A percentile compares a stretch with the other conserved stretches of the same genome.
phyloP scores from a whole-genome alignment of 768 basidiomycete species.

The Tricholoma sp. region DNA sequence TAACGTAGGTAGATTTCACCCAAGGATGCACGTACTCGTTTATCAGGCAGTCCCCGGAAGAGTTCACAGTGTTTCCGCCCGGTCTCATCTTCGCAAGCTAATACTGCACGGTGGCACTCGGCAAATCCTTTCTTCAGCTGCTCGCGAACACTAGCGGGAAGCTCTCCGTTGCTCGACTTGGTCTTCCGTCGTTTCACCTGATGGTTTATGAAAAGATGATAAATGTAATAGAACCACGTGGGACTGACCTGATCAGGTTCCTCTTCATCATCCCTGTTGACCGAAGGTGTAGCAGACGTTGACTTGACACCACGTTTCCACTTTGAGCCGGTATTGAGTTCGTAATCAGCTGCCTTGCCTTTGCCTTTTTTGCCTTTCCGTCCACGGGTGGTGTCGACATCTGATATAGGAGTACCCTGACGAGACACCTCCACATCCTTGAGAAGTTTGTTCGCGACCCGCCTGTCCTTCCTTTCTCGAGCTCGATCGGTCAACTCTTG shows the following conservation, averaged over 20 bases:
- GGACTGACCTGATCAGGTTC: conserved; percentile 57
- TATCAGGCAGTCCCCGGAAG: conserved; percentile 81
- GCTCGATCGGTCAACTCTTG: conserved; percentile 65
- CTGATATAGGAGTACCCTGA: conserved; percentile 60
- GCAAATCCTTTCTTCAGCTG: conserved; percentile 82
- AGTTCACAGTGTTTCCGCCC: conserved; percentile 82
- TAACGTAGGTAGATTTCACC: neutral
- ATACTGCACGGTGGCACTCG: conserved; percentile 70
- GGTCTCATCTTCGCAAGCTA: conserved; percentile 62
- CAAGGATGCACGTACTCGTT: conserved; percentile 42
- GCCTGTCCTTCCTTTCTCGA: conserved; percentile 60
- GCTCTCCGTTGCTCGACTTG: conserved; percentile 44
- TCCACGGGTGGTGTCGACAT: conserved; percentile 46
- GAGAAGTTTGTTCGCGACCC: conserved; percentile 52
- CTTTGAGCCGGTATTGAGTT: conserved; percentile 51
- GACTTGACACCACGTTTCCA: conserved; percentile 74
- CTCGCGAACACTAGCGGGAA: conserved; percentile 56
- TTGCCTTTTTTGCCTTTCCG: conserved; percentile 66
- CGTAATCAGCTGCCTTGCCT: conserved; percentile 48
- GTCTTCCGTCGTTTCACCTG: conserved; percentile 82
- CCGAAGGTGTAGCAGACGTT: conserved; percentile 70
- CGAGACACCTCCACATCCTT: conserved; percentile 57
- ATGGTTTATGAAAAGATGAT: neutral
- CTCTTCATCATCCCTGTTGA: conserved; percentile 80
- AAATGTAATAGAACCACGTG: neutral